phyloP scores from a whole-genome alignment of 495 filamentous ascomycete species.

The Daldinia decipiens region DNA sequence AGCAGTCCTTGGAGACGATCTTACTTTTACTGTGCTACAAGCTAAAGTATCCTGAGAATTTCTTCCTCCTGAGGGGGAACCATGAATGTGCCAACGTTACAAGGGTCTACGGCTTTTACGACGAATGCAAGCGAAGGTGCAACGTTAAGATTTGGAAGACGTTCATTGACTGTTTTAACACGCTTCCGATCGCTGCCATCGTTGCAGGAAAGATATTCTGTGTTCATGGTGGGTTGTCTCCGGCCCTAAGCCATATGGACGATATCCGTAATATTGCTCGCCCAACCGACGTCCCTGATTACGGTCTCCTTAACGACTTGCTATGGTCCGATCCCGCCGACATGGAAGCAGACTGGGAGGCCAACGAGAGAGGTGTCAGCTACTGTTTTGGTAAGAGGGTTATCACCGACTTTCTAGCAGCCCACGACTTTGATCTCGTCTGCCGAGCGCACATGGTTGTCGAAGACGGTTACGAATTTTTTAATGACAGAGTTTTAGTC shows the following conservation, averaged over 20 bases:
- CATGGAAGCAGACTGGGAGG: conserved; percentile 97
- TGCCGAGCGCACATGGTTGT: conserved; percentile 99
- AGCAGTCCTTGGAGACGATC: conserved; percentile 97
- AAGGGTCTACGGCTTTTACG: conserved; percentile 98
- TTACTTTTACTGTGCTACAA: conserved; percentile 97
- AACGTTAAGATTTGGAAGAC: conserved; percentile 99
- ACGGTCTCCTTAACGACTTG: conserved; percentile 94
- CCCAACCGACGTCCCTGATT: conserved; percentile 97
- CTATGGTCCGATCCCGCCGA: conserved; percentile 98
- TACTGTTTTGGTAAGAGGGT: conserved; percentile 99
- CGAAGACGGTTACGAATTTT: conserved; percentile 99
- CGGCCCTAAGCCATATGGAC: conserved; percentile 94
- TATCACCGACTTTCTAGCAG: conserved; percentile 93
- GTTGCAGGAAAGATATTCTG: conserved; percentile 99
- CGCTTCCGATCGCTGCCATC: conserved; percentile 92
- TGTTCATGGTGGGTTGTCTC: conserved; percentile 95
- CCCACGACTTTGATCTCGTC: conserved; percentile 96
- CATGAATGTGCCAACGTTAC: conserved; percentile 99
- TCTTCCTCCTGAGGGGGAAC: conserved; percentile 96
- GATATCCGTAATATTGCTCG: conserved; percentile 96
- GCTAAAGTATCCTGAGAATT: conserved; percentile 98
- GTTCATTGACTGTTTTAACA: conserved; percentile 98
- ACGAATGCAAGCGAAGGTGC: conserved; percentile 97
- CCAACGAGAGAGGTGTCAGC: conserved; percentile 96
- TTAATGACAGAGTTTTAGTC: conserved; percentile 92